phyloP scores from a whole-genome alignment of 1,139 yeast species.

The Taphrina communis region DNA sequence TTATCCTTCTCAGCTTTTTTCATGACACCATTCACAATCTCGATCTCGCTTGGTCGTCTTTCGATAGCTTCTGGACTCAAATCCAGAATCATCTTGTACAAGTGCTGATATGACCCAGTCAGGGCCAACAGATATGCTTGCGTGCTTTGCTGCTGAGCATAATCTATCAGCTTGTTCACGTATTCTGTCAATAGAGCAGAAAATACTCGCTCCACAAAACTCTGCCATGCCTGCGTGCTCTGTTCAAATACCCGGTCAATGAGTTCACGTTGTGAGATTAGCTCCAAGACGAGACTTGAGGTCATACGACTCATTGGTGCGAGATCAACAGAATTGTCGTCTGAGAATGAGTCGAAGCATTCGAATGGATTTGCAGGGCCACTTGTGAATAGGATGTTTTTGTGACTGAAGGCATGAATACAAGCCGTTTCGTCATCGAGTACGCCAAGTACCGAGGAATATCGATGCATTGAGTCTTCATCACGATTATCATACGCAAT shows the following conservation, averaged over 20 bases:
- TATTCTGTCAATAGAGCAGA: conserved; percentile 53
- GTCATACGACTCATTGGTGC: conserved; percentile 50
- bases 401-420: conserved; percentile 58
- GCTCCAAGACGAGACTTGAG: conserved; percentile 51
- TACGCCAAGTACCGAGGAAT: conserved; percentile 51
- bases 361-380: conserved; percentile 50
- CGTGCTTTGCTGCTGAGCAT: conserved; percentile 45
- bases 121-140: conserved; percentile 47
- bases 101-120: conserved; percentile 43
- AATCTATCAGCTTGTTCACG: conserved; percentile 50
- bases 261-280: conserved; percentile 52
- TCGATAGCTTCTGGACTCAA: conserved; percentile 17
- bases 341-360: conserved; percentile 49
- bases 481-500: conserved; percentile 62
- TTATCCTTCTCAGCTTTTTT: conserved; percentile 5
- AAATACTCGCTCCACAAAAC: conserved; percentile 51
- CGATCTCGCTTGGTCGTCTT: conserved; percentile 6
- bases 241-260: conserved; percentile 53
- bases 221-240: conserved; percentile 49
- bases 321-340: conserved; percentile 50
- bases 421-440: conserved; percentile 56
- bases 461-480: conserved; percentile 53
- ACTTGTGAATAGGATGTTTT: conserved; percentile 55
- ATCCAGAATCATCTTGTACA: conserved; percentile 8
- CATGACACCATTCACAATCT: conserved; percentile 19